Conservation (phyloP, 164 flowering plant genomes). For the Magnolia sinica region DNA sequence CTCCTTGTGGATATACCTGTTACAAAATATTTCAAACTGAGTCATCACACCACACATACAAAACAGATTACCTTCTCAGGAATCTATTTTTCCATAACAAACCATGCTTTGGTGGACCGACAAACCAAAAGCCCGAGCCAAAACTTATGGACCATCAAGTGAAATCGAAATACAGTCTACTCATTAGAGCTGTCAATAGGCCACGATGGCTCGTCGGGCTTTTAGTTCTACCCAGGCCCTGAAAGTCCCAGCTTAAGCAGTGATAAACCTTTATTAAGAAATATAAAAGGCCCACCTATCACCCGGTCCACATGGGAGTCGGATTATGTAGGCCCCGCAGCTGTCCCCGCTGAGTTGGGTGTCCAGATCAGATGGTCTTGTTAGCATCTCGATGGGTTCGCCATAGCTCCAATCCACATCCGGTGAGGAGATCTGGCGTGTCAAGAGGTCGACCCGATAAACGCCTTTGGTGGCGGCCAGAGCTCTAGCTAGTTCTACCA, state of each 20-base stretch:
- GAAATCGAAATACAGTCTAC: too few relatives aligned
- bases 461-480: slow-evolving; percentile 64
- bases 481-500: slow-evolving; percentile 78
- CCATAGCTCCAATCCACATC: slow-evolving; percentile 74
- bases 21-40: too few relatives aligned
- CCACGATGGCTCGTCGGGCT: too few relatives aligned
- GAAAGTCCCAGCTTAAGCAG: background rate
- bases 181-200: too few relatives aligned
- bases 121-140: background rate
- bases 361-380: slow-evolving; percentile 43
- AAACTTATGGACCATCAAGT: background rate
- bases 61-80: background rate
- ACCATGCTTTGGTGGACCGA: too few relatives aligned
- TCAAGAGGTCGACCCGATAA: slow-evolving; percentile 68
- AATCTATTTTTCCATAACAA: background rate
- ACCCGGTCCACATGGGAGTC: slow-evolving; percentile 78
- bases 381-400: slow-evolving; percentile 78
- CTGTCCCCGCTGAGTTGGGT: slow-evolving; percentile 29
- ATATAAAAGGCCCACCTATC: slow-evolving; percentile 1
- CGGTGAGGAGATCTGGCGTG: slow-evolving; percentile 68
- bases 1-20: slow-evolving; percentile 73
- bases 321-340: slow-evolving; percentile 69
- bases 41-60: background rate
- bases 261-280: background rate
- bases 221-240: background rate